Conservation (phyloP, 2,329 filamentous ascomycete genomes). For the Aureobasidium leucospermi region DNA sequence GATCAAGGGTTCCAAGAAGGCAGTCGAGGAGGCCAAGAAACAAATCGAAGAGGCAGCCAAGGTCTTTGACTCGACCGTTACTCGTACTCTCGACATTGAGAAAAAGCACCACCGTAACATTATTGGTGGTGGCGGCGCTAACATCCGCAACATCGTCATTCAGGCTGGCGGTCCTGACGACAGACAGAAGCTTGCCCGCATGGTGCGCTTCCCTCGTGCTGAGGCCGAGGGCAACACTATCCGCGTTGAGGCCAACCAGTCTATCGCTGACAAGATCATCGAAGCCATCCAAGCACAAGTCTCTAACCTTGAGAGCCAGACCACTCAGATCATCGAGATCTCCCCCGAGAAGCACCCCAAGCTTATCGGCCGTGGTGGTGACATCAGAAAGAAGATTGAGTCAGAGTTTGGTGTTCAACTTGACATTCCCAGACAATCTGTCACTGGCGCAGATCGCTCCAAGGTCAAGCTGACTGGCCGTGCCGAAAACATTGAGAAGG, state of each 20-base stretch:
- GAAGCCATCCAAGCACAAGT: constrained; percentile 75
- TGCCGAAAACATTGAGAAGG: constrained; percentile 70
- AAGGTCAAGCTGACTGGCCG: constrained; percentile 80
- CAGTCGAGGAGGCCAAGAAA: constrained; percentile 88
- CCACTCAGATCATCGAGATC: constrained; percentile 71
- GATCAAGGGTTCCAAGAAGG: constrained; percentile 84
- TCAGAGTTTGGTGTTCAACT: constrained; percentile 77
- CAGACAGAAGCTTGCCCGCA: constrained; percentile 72
- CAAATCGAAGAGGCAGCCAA: constrained; percentile 78
- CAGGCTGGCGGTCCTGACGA: constrained; percentile 87
- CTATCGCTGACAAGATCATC: constrained; percentile 83
- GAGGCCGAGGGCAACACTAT: constrained; percentile 69
- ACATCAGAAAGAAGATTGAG: constrained; percentile 78
- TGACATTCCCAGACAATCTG: constrained; percentile 75
- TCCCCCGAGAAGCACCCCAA: constrained; percentile 83
- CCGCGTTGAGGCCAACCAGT: constrained; percentile 76
- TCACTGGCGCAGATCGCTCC: constrained; percentile 64
- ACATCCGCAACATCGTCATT: constrained; percentile 77
- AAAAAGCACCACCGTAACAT: constrained; percentile 86
- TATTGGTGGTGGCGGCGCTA: constrained; percentile 84
- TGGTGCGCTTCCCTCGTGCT: constrained; percentile 89
- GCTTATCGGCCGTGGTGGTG: constrained; percentile 86
- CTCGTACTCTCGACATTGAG: constrained; percentile 80
- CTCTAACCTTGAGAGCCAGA: constrained; percentile 73
- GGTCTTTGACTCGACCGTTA: constrained; percentile 83